A percentile compares a stretch with the other conserved stretches of the same genome.
These are phyloP conservation scores for Lachancea meyersii DNA, from an alignment of 805 yeast species.

Conservation along the genomic window DNA sequence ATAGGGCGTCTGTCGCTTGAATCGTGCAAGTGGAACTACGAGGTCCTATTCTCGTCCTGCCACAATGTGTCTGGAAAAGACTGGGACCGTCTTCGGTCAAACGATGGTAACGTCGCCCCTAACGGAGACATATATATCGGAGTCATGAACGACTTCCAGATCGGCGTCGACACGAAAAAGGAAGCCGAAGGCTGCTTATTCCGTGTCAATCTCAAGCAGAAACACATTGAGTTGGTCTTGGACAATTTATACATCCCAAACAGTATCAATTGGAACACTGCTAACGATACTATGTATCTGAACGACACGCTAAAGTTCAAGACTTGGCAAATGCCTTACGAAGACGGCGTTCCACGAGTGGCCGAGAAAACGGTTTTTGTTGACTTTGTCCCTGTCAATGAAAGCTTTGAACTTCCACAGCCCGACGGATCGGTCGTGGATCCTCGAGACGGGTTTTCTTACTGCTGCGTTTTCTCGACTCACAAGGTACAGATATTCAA, in stretches of 20 bases:
- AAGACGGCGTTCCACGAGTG: neutral
- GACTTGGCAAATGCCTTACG: constrained; percentile 37
- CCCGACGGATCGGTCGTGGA: constrained; percentile 80
- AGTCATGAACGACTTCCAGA: constrained; percentile 59
- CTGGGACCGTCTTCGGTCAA: constrained; percentile 47
- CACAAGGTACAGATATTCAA: constrained; percentile 49
- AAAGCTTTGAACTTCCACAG: constrained; percentile 39
- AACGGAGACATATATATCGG: constrained; percentile 73
- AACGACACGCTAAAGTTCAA: constrained; percentile 46
- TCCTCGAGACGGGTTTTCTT: constrained; percentile 44
- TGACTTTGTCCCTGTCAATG: constrained; percentile 27
- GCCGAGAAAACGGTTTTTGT: constrained; percentile 34
- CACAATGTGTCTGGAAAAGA: constrained; percentile 31
- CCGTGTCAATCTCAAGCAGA: constrained; percentile 34
- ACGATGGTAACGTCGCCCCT: constrained; percentile 78
- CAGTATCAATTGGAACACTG: constrained; percentile 56
- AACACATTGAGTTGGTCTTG: constrained; percentile 29
- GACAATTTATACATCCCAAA: constrained; percentile 55
- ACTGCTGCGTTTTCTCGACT: constrained; percentile 63
- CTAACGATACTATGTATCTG: constrained; percentile 39
- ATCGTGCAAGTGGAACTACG: constrained; percentile 34
- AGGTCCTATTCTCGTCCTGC: constrained; percentile 32
- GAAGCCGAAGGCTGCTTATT: constrained; percentile 50
- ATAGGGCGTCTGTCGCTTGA: constrained; percentile 48
- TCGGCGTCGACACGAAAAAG: constrained; percentile 24